phyloP scores from a whole-genome alignment of 2,329 filamentous ascomycete species.

The Alternaria sp. region DNA sequence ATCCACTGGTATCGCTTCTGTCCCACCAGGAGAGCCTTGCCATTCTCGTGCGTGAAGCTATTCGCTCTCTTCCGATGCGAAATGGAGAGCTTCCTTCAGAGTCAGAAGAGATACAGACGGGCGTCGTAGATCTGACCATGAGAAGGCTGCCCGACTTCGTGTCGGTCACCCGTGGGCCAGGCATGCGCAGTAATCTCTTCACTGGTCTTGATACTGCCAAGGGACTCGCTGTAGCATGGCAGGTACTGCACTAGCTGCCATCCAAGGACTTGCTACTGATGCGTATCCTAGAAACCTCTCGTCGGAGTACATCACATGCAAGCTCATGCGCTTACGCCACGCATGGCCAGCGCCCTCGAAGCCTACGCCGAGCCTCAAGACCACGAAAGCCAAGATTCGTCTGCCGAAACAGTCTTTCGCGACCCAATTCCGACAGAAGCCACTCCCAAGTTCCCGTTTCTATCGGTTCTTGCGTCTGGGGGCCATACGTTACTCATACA shows the following conservation, averaged over 20 bases:
- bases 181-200: constrained; percentile 81
- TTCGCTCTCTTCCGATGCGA: constrained; percentile 62
- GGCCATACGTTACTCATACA: constrained; percentile 89
- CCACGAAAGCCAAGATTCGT: constrained; percentile 10
- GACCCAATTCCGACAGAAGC: not conserved
- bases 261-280: constrained; percentile 6
- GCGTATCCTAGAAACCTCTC: constrained; percentile 67
- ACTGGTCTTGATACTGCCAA: constrained; percentile 86
- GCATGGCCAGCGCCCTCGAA: constrained; percentile 72
- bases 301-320: constrained; percentile 97
- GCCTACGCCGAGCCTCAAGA: constrained; percentile 2
- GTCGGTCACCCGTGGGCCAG: constrained; percentile 88
- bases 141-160: constrained; percentile 75
- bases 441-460: constrained; percentile 76
- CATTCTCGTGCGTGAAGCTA: constrained; percentile 70
- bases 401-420: not conserved
- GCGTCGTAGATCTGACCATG: constrained; percentile 7
- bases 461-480: constrained; percentile 88
- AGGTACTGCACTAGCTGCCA: constrained; percentile 43
- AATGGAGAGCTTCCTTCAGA: constrained; percentile 3
- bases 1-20: constrained; percentile 76
- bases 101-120: not conserved
- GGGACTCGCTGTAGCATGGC: constrained; percentile 83
- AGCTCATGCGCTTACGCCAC: constrained; percentile 88
- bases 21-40: constrained; percentile 79